Conservation (phyloP, 176 grass and related monocot species). For the Melocanna baccifera region DNA sequence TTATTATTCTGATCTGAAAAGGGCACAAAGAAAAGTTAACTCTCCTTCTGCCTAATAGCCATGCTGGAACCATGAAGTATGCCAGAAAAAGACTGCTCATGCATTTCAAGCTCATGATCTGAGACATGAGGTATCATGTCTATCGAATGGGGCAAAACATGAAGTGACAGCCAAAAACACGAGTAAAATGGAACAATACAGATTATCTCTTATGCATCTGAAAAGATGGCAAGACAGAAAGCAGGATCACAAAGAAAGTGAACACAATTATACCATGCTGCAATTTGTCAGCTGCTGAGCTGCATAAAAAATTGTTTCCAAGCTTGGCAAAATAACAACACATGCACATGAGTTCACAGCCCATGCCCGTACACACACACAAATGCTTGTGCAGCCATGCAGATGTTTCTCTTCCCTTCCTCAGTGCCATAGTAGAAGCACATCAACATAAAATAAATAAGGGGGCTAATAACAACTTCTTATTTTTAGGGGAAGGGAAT, state of each 20-base stretch:
- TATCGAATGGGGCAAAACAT: background rate
- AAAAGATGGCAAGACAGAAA: background rate
- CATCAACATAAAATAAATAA: background rate
- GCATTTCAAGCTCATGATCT: conserved; percentile 13
- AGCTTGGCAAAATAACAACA: background rate
- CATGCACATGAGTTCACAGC: background rate
- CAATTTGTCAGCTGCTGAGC: background rate
- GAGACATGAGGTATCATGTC: background rate
- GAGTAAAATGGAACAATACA: conserved; percentile 18
- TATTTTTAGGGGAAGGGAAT: background rate
- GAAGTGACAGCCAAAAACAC: background rate
- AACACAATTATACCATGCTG: background rate
- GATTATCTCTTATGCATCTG: background rate
- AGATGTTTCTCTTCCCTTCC: too few relatives aligned
- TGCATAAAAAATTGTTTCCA: background rate
- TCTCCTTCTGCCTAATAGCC: conserved; percentile 13
- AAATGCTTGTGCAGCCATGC: too few relatives aligned
- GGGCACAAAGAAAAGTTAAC: conserved; percentile 23
- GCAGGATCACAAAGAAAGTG: background rate
- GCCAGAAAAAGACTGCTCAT: background rate
- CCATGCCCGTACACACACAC: background rate
- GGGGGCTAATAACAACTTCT: background rate
- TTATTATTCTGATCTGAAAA: conserved; percentile 92
- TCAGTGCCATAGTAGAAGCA: too few relatives aligned
- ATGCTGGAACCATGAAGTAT: background rate